Percentiles rank a stretch among this genome's conserved stretches.
Evolutionary conservation across 2,329 filamentous ascomycete species (phyloP).

Genomic region (Immersiporthe knoxdaviesiana): DNA sequence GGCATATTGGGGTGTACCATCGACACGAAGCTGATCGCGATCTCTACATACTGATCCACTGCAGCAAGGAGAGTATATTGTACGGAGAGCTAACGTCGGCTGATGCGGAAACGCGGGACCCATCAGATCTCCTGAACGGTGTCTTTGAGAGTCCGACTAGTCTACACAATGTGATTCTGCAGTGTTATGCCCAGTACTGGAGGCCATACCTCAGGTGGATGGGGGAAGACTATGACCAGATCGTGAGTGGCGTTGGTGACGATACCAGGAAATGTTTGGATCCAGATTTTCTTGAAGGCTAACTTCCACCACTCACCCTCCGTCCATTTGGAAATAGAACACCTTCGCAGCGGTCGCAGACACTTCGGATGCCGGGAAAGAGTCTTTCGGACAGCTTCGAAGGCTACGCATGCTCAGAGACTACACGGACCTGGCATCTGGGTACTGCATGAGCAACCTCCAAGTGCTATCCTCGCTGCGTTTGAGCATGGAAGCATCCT

Average conservation of each 20-base stretch:
- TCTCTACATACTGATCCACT: slow-evolving; percentile 24
- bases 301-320: not conserved
- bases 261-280: not conserved
- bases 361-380: slow-evolving; percentile 7
- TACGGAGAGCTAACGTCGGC: not conserved
- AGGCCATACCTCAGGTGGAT: slow-evolving; percentile 25
- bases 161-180: slow-evolving; percentile 23
- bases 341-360: slow-evolving; percentile 23
- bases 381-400: slow-evolving; percentile 7
- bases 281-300: not conserved
- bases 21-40: slow-evolving; percentile 21
- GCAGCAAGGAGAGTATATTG: slow-evolving; percentile 22
- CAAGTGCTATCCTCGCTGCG: slow-evolving; percentile 18
- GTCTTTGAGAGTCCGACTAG: slow-evolving; percentile 10
- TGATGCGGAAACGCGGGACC: not conserved
- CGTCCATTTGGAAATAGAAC: not conserved
- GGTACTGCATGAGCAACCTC: slow-evolving; percentile 24
- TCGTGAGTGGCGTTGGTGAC: slow-evolving; percentile 10
- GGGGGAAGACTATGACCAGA: slow-evolving; percentile 20
- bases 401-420: slow-evolving; percentile 19
- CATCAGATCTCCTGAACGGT: not conserved
- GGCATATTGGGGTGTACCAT: slow-evolving; percentile 30
- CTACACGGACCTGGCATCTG: slow-evolving; percentile 16
- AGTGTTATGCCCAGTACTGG: slow-evolving; percentile 27
- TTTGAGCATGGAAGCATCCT: not conserved